Percentiles rank a stretch among this genome's conserved stretches.
These are phyloP conservation scores for Vitrella brassicaformis DNA, from an alignment of 73 alveolate genomes.

Conservation along the genomic window DNA sequence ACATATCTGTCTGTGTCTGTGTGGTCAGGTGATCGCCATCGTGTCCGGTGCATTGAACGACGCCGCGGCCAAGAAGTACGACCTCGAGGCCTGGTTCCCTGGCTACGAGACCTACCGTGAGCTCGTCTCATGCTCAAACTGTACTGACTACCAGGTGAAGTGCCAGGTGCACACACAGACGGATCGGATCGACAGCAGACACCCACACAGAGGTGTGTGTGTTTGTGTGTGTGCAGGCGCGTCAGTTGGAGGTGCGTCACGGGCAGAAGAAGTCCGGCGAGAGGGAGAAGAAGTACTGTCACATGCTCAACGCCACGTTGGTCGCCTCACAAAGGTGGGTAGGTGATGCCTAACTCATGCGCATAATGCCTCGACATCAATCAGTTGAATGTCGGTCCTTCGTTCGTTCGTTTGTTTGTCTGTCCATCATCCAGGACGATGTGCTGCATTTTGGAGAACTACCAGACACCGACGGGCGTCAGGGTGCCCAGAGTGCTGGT, in stretches of 20 bases:
- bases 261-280: too few relatives aligned
- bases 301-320: slow-evolving; percentile 90
- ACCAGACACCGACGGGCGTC: slow-evolving; percentile 86
- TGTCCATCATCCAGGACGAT: slow-evolving; percentile 76
- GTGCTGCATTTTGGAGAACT: slow-evolving; percentile 93
- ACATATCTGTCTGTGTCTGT: background rate
- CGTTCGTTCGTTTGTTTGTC: too few relatives aligned
- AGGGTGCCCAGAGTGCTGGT: slow-evolving; percentile 76
- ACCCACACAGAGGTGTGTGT: background rate
- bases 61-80: slow-evolving; percentile 99
- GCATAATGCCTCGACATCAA: too few relatives aligned
- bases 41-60: slow-evolving; percentile 92
- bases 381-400: too few relatives aligned
- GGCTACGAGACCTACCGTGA: slow-evolving; percentile 76
- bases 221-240: background rate
- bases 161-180: background rate
- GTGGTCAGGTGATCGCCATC: slow-evolving; percentile 53
- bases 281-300: slow-evolving; percentile 56
- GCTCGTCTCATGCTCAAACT: slow-evolving; percentile 95
- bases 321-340: slow-evolving; percentile 79
- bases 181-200: background rate
- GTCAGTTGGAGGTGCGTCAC: too few relatives aligned
- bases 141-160: slow-evolving; percentile 84
- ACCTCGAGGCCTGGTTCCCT: slow-evolving; percentile 99
- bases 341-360: too few relatives aligned